phyloP scores from a whole-genome alignment of 345 rosid species.

The Arabis alpina region DNA sequence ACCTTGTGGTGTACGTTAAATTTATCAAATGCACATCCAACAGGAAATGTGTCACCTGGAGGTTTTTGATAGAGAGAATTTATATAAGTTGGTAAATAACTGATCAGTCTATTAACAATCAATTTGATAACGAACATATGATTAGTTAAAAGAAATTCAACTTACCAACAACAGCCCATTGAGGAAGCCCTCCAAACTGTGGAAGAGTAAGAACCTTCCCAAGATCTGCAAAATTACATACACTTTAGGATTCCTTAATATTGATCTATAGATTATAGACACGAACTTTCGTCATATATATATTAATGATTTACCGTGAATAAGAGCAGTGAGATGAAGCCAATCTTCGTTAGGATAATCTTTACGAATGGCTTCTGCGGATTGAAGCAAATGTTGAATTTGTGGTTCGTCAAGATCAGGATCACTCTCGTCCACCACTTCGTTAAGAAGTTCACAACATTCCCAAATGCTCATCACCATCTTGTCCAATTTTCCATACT shows the following conservation, averaged over 20 bases:
- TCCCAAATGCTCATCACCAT: conserved; percentile 71
- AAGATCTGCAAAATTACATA: conserved; percentile 51
- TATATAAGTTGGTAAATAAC: not conserved
- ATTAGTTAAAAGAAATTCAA: not conserved
- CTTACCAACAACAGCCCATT: conserved; percentile 72
- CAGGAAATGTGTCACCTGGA: conserved; percentile 64
- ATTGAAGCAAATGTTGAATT: conserved; percentile 69
- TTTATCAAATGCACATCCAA: conserved; percentile 71
- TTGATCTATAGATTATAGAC: not conserved
- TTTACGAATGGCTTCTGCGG: conserved; percentile 69
- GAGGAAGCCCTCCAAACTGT: conserved; percentile 60
- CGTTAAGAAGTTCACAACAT: conserved; percentile 65
- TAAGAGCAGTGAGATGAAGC: conserved; percentile 77
- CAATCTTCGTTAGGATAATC: conserved; percentile 70
- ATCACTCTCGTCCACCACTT: conserved; percentile 70
- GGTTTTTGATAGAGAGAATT: not conserved
- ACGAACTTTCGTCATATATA: not conserved
- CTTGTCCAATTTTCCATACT: conserved; percentile 54
- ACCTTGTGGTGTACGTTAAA: conserved; percentile 61
- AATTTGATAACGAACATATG: no score
- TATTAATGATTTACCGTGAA: conserved; percentile 51
- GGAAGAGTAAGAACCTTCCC: conserved; percentile 71
- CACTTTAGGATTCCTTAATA: not conserved
- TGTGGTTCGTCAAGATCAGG: conserved; percentile 74
- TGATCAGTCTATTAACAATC: not conserved